Evolutionary conservation across 192 early-diverging fungal genomes (phyloP), one percentile per base, ranked within the genome.

Genomic region (Backusella macrospora): DNA sequence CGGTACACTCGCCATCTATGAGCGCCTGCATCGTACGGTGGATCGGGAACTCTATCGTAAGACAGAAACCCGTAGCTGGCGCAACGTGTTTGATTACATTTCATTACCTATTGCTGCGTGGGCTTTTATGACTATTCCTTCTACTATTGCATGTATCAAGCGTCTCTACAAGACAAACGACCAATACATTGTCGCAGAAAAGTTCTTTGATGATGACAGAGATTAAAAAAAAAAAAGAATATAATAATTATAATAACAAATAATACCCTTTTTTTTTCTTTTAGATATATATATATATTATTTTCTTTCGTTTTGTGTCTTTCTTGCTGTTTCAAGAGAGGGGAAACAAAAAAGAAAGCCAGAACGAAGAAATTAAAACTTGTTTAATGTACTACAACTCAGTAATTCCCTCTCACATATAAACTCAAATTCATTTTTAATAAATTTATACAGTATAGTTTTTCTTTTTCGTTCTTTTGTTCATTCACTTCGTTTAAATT

Each of bases 121-220:
- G 80, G 49, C 77, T 44, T 86, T 84, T 43, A 78, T 86, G 83
- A 86, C 84, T 67, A 77, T 86, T 43, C 84, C 84, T 39, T 79
- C 80, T 21, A 81, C 80, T 55, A 64, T 82, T 64, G 83, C 80
- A 37, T 82, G 83, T 49, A 72, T 84, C 46, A 84, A 82, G 46
- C 70, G 83, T 14, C 73, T 84, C 14, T 77, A 68, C 42, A 79
- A 77, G 29, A 47, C 71, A 21, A 73, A 79, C 9, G 80, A 84
- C 23, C 71, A 81, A 59, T 84, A 84, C 55, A 75, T 81, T 69
- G 83, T 84, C 1, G 46, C 80, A 13, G 80, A 82, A 70, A 84
- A 84, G 64, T 43, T 77, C 70, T 84, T 84, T 64, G 73, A 72
- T 23, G 52, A 59, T 59, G 52, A 59, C 21, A 26, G 52, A 59